Base-by-base conservation (phyloP, 257 asterid genomes). In the Fraxinus americana region DNA sequence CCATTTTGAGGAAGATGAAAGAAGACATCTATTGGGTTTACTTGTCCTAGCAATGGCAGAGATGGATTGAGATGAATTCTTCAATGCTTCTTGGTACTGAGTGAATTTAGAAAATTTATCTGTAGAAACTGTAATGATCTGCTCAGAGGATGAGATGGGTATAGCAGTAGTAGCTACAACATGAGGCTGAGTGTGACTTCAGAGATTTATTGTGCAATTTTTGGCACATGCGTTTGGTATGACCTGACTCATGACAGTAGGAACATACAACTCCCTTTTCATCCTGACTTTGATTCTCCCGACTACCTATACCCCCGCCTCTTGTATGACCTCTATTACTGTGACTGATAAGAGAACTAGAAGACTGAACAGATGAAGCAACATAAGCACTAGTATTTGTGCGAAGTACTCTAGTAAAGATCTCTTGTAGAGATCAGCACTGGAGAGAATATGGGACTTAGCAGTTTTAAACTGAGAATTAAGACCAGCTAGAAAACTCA, bases 401-500 rank as follows among this genome's bases (percentile, higher is more conserved):
- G 7, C 6, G 27, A 14, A 79, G 36, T 2, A 73, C 45, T 12
- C 70, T 27, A 27, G 29, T 36, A 17, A 70, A 77, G 4, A 30
- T 30, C 0, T 69, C 76, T 0, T 71, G 29, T 6, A 80, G 39
- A 6, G 74, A 32, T 32, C 35, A 3, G 4, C 35, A 32, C 2
- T 1, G 2, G 35, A 32, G 35, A 32, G 35, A 32, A 80, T 77
- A 13, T 82, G 76, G 11, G 80, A 73, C 38, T 77, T 83, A 3
- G 43, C 67, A 19, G 45, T 25, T 8, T 77, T 78, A 50, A 78
- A 79, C 4, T 76, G 39, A 12, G 29, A 4, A 1, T 80, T 74
- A 6, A 81, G 57, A 4, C 76, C 72, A 1, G 7, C 66, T 36
- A 82, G 65, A 69, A 82, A 78, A 30, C 78, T 82, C 36, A 82